Percentiles rank a stretch among this genome's conserved stretches.
phyloP scores from a whole-genome alignment of 1,139 yeast species.

The Saccharomyces hybrid region DNA sequence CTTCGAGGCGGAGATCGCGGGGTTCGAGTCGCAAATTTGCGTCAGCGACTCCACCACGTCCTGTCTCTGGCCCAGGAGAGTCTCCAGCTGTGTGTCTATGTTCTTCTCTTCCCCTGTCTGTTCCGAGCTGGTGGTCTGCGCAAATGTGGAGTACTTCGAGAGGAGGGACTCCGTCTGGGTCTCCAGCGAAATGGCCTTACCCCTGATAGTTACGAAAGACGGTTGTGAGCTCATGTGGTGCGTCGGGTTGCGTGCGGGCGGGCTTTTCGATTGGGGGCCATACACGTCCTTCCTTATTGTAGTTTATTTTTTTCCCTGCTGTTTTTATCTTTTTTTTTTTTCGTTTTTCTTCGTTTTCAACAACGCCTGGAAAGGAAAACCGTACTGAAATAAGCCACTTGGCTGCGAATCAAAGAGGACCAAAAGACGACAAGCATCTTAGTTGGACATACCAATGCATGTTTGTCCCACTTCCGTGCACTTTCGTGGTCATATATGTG shows the following conservation, averaged over 20 bases:
- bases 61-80: slow-evolving; percentile 37
- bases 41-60: slow-evolving; percentile 35
- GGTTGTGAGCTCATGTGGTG: slow-evolving; percentile 2
- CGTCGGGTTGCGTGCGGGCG: not conserved
- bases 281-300: not conserved
- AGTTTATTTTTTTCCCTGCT: not conserved
- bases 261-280: not conserved
- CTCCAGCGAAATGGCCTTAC: slow-evolving; percentile 51
- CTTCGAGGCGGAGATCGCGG: slow-evolving; percentile 60
- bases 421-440: too few species aligned
- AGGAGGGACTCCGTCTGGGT: slow-evolving; percentile 46
- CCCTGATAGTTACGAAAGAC: slow-evolving; percentile 43
- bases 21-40: slow-evolving; percentile 49
- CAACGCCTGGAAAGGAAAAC: not conserved
- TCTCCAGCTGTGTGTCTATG: slow-evolving; percentile 39
- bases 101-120: slow-evolving; percentile 43
- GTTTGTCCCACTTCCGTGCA: too few species aligned
- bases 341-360: slow-evolving; percentile 3
- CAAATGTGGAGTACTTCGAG: slow-evolving; percentile 45
- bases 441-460: too few species aligned
- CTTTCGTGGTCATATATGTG: too few species aligned
- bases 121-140: slow-evolving; percentile 44
- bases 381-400: not conserved
- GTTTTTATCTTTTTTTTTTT: slow-evolving; percentile 2
- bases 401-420: too few species aligned